Conservation (phyloP, 768 basidiomycete genomes). For the Phallus indusiatus region DNA sequence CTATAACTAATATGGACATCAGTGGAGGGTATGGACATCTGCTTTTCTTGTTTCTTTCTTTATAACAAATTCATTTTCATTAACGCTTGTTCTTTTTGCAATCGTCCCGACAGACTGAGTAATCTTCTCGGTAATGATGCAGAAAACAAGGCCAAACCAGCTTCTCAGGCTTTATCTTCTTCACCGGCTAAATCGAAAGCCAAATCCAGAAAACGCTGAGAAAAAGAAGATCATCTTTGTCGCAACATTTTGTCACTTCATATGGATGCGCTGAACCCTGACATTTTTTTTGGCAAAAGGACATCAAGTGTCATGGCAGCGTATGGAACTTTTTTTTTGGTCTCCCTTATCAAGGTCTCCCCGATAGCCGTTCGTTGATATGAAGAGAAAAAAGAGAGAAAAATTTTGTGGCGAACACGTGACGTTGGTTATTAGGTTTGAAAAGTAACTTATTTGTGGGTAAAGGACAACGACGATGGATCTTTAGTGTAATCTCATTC, state of each 20-base stretch:
- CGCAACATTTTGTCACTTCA: no score
- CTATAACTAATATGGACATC: slow-evolving; percentile 49
- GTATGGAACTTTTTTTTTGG: no score
- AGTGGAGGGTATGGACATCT: slow-evolving; percentile 39
- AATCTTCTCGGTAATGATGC: background rate
- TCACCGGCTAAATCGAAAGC: background rate
- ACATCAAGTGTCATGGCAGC: no score
- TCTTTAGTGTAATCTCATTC: background rate
- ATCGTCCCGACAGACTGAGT: background rate
- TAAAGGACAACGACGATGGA: background rate
- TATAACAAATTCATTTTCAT: background rate
- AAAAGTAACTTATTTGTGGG: background rate
- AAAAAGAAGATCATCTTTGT: background rate
- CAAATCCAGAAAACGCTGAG: slow-evolving; percentile 4
- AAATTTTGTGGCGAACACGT: background rate
- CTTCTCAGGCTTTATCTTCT: background rate
- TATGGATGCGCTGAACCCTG: no score
- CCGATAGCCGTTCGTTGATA: no score
- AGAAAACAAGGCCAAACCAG: background rate
- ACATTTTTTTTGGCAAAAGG: no score
- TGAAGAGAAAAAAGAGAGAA: no score
- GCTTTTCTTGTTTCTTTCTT: background rate
- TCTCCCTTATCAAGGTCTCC: no score
- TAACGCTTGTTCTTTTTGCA: no score
- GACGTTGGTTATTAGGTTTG: background rate